Conservation (phyloP, 345 rosid species). For the Schrenkiella parvula region DNA sequence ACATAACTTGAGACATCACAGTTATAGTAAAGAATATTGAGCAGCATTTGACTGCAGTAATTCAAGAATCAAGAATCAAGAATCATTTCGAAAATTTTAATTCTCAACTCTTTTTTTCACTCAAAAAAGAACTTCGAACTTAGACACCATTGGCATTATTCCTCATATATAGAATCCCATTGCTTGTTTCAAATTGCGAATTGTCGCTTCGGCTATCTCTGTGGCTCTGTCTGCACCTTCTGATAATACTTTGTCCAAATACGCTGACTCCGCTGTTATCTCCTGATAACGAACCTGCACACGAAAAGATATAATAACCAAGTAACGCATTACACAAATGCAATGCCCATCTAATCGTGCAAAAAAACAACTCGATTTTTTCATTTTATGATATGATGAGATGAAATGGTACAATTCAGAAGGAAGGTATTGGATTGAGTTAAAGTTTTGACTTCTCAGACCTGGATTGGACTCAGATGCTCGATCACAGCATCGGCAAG, state of each 20-base stretch:
- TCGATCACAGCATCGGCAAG: constrained; percentile 72
- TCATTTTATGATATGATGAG: background rate
- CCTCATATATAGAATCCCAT: constrained; percentile 53
- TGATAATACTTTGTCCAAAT: constrained; percentile 55
- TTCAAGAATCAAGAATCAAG: constrained; percentile 1
- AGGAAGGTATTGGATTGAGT: background rate
- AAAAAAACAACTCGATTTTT: background rate
- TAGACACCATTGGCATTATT: background rate
- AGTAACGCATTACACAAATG: background rate
- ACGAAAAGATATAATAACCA: background rate
- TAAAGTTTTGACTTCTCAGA: constrained; percentile 11
- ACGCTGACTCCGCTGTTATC: constrained; percentile 59
- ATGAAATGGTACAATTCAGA: background rate
- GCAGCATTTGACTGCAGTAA: background rate
- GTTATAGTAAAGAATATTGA: background rate
- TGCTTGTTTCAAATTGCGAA: constrained; percentile 61
- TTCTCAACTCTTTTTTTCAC: background rate
- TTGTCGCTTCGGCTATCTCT: constrained; percentile 59
- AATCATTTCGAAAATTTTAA: background rate
- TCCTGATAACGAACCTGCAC: constrained; percentile 61
- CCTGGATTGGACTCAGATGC: constrained; percentile 92
- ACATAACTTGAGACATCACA: background rate
- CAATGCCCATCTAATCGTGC: background rate
- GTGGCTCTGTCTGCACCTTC: constrained; percentile 64
- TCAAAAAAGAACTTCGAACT: background rate